Base-by-base conservation (phyloP, 179 eudicot genomes). In the Monotropa hypopitys region DNA sequence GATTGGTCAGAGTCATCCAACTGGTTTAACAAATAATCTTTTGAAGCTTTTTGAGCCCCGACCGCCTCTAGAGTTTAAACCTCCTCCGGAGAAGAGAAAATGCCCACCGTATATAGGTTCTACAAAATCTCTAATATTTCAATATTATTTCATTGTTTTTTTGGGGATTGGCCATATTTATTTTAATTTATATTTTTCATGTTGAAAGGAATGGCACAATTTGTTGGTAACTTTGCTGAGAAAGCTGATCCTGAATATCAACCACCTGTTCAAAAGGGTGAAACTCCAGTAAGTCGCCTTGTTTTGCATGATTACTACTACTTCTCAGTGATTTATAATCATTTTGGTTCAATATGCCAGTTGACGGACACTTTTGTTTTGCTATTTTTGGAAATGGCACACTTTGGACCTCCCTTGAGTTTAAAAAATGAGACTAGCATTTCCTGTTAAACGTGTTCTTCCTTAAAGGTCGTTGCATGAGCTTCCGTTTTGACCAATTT, bases 1-100 rank as follows among this genome's bases (percentile, higher is more conserved):
- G 99, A 90, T 96, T 83, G 99, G 93, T 35, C 90, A 87, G 78
- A 84, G 88, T 78, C 99, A 96, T 81, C 98, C 99, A 13, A 96
- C 99, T 47, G 99, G 99, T 63, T 80, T 96, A 77, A 93, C 99
- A 2, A 68, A 85, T 13, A 89, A 86, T 72, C 88, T 96, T 70
- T 80, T 96, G 82, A 96, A 89, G 85, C 88, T 96, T 32, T 96
- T 96, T 75, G 99, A 91, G 86, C 91, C 99, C 35, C 94, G 98
- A 1, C 93, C 96, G 0, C 97, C 98, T 0, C 70, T 93, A 84
- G 99, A 96, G 65, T 93, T 72, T 69, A 96, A 91, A 77, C 96
- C 97, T 51, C 98, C 97, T 46, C 90, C 90, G 1, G 97, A 93
- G 83, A 94, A 93, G 93, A 88, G 92, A 68, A 96, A 91, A 84